These are phyloP conservation scores for Chiua virens DNA, from an alignment of 768 basidiomycete species.

Conservation along the genomic window DNA sequence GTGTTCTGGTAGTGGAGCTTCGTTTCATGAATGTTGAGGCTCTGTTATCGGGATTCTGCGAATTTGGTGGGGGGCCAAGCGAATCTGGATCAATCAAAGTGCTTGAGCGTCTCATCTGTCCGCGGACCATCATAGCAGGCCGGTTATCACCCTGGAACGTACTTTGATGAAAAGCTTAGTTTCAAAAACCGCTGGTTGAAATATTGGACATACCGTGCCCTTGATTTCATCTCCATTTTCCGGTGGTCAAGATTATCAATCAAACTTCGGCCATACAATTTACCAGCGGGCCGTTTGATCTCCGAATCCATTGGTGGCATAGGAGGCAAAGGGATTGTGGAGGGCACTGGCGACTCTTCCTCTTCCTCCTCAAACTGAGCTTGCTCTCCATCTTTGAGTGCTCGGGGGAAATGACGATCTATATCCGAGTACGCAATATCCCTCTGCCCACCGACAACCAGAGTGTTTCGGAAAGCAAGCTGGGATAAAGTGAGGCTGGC, in stretches of 20 bases:
- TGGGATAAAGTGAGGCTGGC: slow-evolving; percentile 74
- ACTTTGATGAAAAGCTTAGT: slow-evolving; percentile 39
- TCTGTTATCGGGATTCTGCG: slow-evolving; percentile 46
- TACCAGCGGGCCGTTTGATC: slow-evolving; percentile 65
- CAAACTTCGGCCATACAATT: slow-evolving; percentile 82
- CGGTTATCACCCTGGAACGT: slow-evolving; percentile 87
- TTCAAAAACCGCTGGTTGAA: not conserved
- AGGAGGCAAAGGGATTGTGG: slow-evolving; percentile 31
- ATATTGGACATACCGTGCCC: slow-evolving; percentile 64
- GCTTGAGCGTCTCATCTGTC: slow-evolving; percentile 49
- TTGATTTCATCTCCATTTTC: slow-evolving; percentile 79
- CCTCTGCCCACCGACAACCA: slow-evolving; percentile 66
- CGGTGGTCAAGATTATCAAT: slow-evolving; percentile 87
- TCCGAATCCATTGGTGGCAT: slow-evolving; percentile 33
- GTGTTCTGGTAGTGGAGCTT: slow-evolving; percentile 60
- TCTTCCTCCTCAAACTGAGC: slow-evolving; percentile 47
- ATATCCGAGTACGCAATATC: slow-evolving; percentile 63
- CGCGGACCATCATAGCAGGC: slow-evolving; percentile 91
- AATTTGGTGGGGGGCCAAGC: slow-evolving; percentile 49
- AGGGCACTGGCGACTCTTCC: slow-evolving; percentile 36
- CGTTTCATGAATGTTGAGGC: slow-evolving; percentile 44
- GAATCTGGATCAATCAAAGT: slow-evolving; percentile 75
- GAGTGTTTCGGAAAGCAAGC: slow-evolving; percentile 80
- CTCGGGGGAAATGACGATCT: slow-evolving; percentile 63
- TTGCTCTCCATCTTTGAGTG: slow-evolving; percentile 78